Conservation (phyloP, 306 rosid species). For the Pachyrhizus erosus region DNA sequence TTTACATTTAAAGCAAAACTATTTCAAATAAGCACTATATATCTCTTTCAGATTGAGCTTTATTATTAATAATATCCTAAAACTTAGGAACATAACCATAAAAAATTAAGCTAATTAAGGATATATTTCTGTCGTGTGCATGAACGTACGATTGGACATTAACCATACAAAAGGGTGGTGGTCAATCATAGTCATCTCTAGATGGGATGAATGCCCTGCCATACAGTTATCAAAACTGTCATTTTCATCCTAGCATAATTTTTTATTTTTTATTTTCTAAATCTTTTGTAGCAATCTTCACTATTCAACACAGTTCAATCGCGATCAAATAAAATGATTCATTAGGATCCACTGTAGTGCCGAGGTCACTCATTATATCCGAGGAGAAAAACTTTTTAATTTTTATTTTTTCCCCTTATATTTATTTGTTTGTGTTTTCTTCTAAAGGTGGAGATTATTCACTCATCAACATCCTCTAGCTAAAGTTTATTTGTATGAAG, state of each 20-base stretch:
- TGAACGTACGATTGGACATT: constrained; percentile 42
- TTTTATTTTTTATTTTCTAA: neutral
- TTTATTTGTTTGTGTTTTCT: constrained; percentile 24
- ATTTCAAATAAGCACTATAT: neutral
- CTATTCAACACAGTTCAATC: constrained; percentile 45
- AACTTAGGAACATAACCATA: constrained; percentile 20
- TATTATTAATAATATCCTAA: neutral
- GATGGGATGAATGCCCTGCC: constrained; percentile 34
- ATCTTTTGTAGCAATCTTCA: constrained; percentile 15
- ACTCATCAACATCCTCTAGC: constrained; percentile 31
- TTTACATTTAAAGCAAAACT: neutral
- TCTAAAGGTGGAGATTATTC: neutral
- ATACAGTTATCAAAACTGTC: constrained; percentile 39
- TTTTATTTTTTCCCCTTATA: neutral
- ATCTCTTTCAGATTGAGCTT: neutral
- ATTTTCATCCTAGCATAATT: constrained; percentile 39
- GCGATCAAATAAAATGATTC: constrained; percentile 44
- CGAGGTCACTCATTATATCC: neutral
- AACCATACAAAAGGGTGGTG: constrained; percentile 45
- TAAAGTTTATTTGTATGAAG: neutral
- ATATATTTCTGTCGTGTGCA: constrained; percentile 20
- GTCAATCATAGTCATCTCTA: constrained; percentile 43
- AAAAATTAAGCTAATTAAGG: constrained; percentile 11
- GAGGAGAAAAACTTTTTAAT: neutral
- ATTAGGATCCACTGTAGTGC: neutral